Percentiles rank a stretch among this genome's conserved stretches.
Evolutionary conservation across 306 rosid species (phyloP).

Genomic region (Prunus mongolica): DNA sequence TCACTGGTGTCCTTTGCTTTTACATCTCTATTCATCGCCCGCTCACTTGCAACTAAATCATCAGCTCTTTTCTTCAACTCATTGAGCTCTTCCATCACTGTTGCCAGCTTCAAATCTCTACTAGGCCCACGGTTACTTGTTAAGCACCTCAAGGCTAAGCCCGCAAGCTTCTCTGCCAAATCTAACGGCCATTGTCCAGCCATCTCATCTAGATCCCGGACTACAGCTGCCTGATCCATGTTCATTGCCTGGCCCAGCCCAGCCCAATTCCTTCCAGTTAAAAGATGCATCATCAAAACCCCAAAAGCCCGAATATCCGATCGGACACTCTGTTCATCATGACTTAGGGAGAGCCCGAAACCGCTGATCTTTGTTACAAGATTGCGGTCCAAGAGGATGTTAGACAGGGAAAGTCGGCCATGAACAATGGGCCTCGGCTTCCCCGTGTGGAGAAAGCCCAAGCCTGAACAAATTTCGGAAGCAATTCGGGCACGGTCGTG

Average conservation of each 20-base stretch:
- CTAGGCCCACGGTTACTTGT: conserved; percentile 32
- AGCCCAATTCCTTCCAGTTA: conserved; percentile 62
- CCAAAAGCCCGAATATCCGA: conserved; percentile 57
- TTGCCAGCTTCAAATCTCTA: conserved; percentile 33
- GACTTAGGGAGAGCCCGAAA: conserved; percentile 33
- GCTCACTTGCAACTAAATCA: conserved; percentile 27
- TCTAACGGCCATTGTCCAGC: conserved; percentile 79
- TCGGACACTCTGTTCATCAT: conserved; percentile 10
- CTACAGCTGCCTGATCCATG: conserved; percentile 38
- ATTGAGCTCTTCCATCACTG: conserved; percentile 52
- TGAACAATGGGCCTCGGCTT: conserved; percentile 46
- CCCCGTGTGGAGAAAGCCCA: conserved; percentile 55
- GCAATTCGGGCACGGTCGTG: conserved; percentile 65
- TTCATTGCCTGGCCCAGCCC: conserved; percentile 46
- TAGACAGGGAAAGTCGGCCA: conserved; percentile 45
- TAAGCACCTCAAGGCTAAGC: conserved; percentile 50
- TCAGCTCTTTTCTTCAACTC: conserved; percentile 51
- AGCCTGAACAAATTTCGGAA: conserved; percentile 54
- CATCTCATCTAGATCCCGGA: conserved; percentile 46
- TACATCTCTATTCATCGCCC: conserved; percentile 12
- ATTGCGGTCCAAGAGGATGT: conserved; percentile 69
- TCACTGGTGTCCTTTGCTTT: conserved; percentile 30
- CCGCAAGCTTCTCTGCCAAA: conserved; percentile 48
- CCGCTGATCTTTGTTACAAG: conserved; percentile 60
- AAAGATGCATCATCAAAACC: conserved; percentile 45